Base-by-base conservation (phyloP, 192 early-diverging fungal species). In the Lobulomyces angularis region DNA sequence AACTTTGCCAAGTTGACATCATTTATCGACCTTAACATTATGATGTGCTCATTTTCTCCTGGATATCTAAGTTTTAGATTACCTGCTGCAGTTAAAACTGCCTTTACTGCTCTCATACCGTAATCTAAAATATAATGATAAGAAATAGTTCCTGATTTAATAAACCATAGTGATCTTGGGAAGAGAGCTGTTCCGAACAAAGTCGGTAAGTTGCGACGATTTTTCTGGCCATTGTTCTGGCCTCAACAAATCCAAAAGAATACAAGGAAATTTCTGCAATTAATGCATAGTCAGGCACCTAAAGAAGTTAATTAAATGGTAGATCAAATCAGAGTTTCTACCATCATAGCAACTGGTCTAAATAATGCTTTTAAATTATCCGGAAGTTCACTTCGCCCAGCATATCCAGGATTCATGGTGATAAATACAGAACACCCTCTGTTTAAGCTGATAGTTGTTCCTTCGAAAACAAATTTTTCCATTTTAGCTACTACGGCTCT, bases 321-420 rank as follows among this genome's bases (percentile, higher is more conserved):
- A 17, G 8, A 46, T 14, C 18, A 19, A 5, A 12, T 7, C 19
- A 46, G 25, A 48, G 24, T 26, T 1, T 25, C 33, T 30, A 65
- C 64, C 72, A 76, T 76, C 72, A 76, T 76, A 23, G 72, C 72
- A 7, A 76, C 68, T 17, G 72, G 72, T 33, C 72, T 37, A 53
- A 76, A 76, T n/a, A 76, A 43, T 2, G 72, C 72, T 46, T 76
- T 76, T 39, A 76, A 43, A 29, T 76, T 76, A 53, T 76, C 72
- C 1, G 72, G 72, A 18, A 76, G 44, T 36, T 76, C 72, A 17
- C 57, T 59, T 18, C 71, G 59, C 3, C 72, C 72, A 18, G 72
- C 72, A 47, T 76, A 76, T 31, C 72, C 72, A 21, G 72, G 72
- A 45, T 76, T 76, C 72, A 76, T 76, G 14, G 72, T 76, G 32